A percentile compares a stretch with the other conserved stretches of the same genome.
phyloP scores from a whole-genome alignment of 345 rosid genomes.

The Dipteronia dyeriana region DNA sequence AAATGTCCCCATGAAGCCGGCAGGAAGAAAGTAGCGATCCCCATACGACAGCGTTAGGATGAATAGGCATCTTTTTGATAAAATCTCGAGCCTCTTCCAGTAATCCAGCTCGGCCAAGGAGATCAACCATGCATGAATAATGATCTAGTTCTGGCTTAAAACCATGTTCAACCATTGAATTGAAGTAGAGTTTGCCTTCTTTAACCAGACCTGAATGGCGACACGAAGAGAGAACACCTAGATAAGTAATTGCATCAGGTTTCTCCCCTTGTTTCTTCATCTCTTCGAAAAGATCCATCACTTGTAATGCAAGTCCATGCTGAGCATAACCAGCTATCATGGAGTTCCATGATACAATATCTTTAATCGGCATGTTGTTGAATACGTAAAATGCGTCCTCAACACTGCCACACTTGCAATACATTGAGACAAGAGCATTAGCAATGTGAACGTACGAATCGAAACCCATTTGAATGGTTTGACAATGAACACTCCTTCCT shows the following conservation, averaged over 20 bases:
- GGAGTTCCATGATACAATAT: slow-evolving; percentile 88
- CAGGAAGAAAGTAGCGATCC: slow-evolving; percentile 84
- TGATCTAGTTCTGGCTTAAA: slow-evolving; percentile 66
- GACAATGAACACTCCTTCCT: slow-evolving; percentile 82
- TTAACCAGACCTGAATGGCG: slow-evolving; percentile 79
- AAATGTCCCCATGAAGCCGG: slow-evolving; percentile 65
- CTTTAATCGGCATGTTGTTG: slow-evolving; percentile 41
- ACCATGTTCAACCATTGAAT: slow-evolving; percentile 56
- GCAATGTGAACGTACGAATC: slow-evolving; percentile 53
- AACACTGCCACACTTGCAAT: slow-evolving; percentile 72
- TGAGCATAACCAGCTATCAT: slow-evolving; percentile 94
- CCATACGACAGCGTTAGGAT: slow-evolving; percentile 79
- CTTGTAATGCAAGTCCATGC: slow-evolving; percentile 64
- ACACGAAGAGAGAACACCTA: slow-evolving; percentile 85
- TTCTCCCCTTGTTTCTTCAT: slow-evolving; percentile 43
- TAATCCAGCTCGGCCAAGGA: slow-evolving; percentile 79
- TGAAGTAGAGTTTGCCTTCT: slow-evolving; percentile 57
- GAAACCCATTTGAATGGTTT: slow-evolving; percentile 63
- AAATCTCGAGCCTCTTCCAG: slow-evolving; percentile 67
- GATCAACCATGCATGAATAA: slow-evolving; percentile 88
- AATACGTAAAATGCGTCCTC: slow-evolving; percentile 55
- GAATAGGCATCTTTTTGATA: slow-evolving; percentile 61
- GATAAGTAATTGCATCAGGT: slow-evolving; percentile 78
- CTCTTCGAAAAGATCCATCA: slow-evolving; percentile 61
- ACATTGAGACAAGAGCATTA: slow-evolving; percentile 85